A percentile compares a stretch with the other conserved stretches of the same genome.
Evolutionary conservation across 352 stramenopile genomes (phyloP).

Genomic region (Pythium aphanidermatum): DNA sequence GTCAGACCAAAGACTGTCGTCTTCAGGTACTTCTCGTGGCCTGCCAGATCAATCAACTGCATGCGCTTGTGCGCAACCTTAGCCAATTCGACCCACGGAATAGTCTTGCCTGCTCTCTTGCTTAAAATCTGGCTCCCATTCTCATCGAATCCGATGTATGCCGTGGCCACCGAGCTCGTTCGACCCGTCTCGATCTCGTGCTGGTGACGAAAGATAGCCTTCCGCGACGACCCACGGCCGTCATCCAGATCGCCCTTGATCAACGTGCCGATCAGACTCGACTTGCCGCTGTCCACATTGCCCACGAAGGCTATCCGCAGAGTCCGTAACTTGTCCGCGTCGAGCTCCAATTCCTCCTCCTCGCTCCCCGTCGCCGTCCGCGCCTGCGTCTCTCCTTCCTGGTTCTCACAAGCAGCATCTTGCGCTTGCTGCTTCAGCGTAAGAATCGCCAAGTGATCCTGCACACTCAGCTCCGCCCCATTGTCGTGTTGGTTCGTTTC

Average conservation of each 20-base stretch:
- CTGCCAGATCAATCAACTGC: constrained; percentile 83
- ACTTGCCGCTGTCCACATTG: constrained; percentile 93
- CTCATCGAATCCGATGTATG: constrained; percentile 79
- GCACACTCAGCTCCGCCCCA: constrained; percentile 13
- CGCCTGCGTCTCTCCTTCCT: too few relatives aligned
- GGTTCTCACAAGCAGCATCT: neutral
- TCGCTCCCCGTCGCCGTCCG: neutral
- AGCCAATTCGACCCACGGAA: constrained; percentile 78
- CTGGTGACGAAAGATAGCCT: constrained; percentile 85
- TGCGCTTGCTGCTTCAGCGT: constrained; percentile 19
- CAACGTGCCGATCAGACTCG: constrained; percentile 90
- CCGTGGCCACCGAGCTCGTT: constrained; percentile 77
- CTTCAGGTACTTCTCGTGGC: constrained; percentile 99
- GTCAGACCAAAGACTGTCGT: constrained; percentile 99
- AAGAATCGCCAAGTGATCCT: constrained; percentile 23
- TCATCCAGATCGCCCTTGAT: constrained; percentile 96
- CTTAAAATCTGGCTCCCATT: constrained; percentile 71
- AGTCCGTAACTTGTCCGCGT: constrained; percentile 51
- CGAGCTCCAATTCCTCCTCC: constrained; percentile 7
- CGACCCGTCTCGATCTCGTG: constrained; percentile 79
- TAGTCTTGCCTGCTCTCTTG: constrained; percentile 59
- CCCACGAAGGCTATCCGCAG: constrained; percentile 87
- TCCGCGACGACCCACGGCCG: constrained; percentile 84
- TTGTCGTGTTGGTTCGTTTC: constrained; percentile 1
- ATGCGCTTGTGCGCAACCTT: constrained; percentile 76